Base-by-base conservation (phyloP, 2,329 filamentous ascomycete species). In the Botrytis porri region DNA sequence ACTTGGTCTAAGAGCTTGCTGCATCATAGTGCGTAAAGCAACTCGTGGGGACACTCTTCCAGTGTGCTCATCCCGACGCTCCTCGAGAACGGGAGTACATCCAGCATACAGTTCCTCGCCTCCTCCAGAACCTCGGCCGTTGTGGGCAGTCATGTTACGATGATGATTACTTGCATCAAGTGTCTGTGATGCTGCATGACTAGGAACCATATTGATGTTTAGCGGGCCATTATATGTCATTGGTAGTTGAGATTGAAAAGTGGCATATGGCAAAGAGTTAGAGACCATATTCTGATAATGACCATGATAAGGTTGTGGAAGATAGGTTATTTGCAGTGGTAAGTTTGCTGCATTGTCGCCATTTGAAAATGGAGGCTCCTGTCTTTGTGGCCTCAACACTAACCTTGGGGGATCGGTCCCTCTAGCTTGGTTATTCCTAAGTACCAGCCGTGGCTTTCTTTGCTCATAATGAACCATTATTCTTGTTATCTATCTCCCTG, bases 381-480 rank as follows among this genome's bases (percentile, higher is more conserved):
- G 45, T 41, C 32, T 65, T 32, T 54, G 69, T 32, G 51, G 43
- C 22, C 69, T 57, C 2, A 71, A 57, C 6, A 66, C 16, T 32
- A 65, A 14, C 29, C 69, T 41, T 41, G 60, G n/a, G 35, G 69
- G 10, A 39, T 66, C 48, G 6, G 35, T 4, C 14, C 1, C 45
- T 66, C 69, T 43, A 41, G 45, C n/a, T 16, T 43, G 45, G 18
- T 20, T 35, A n/a, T 65, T 54, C 43, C 69, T 71, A 12, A 71
- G 60, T 35, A 71, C 69, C n/a, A 71, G 35, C 32, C 69, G 61
- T 20, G 69, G 43, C 37, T 63, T 71, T 71, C 69, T 71, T 22
- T 71, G 60, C 60, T 71, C 69, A 64, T 71, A 71, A 43, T 71
- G 29, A 25, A 71, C 69, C 69, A 71, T 71, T 54, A 10, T 65